These are phyloP conservation scores for Pleurotus citrinopileatus DNA, from an alignment of 768 basidiomycete genomes.

Conservation along the genomic window DNA sequence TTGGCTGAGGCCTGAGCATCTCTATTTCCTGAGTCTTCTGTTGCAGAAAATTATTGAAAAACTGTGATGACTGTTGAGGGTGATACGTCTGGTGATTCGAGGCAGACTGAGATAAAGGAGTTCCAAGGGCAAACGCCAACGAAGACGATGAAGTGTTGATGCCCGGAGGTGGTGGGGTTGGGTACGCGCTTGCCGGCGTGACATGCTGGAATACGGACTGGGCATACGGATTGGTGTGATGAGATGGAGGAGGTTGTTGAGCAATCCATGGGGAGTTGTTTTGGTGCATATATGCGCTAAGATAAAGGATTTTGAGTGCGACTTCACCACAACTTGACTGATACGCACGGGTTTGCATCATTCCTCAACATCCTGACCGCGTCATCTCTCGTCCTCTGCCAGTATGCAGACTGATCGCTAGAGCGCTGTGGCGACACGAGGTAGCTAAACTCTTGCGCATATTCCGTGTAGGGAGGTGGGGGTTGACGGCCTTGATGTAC, in stretches of 20 bases:
- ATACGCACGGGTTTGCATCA: conserved; percentile 47
- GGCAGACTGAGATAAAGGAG: conserved; percentile 27
- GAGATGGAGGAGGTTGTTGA: conserved; percentile 42
- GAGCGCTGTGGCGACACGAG: conserved; percentile 46
- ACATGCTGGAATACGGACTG: conserved; percentile 65
- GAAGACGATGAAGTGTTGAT: conserved; percentile 70
- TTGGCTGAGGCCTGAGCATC: conserved; percentile 22
- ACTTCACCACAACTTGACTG: neutral
- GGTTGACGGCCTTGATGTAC: conserved; percentile 21
- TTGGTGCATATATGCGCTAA: conserved; percentile 40
- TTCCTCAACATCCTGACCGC: conserved; percentile 58
- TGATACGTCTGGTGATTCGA: conserved; percentile 29
- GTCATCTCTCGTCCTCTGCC: conserved; percentile 62
- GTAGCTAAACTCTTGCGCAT: conserved; percentile 59
- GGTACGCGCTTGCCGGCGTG: conserved; percentile 61
- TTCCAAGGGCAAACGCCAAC: conserved; percentile 69
- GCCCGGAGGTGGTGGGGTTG: conserved; percentile 67
- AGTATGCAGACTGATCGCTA: conserved; percentile 51
- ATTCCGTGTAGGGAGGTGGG: conserved; percentile 64
- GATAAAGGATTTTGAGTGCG: conserved; percentile 11
- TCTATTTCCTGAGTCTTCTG: conserved; percentile 47
- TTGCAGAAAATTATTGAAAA: conserved; percentile 67
- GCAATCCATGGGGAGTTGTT: conserved; percentile 41
- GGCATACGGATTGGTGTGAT: conserved; percentile 55
- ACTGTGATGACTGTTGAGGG: conserved; percentile 58